These are phyloP conservation scores for Gastrolobium villosum DNA, from an alignment of 306 rosid species.

Conservation along the genomic window DNA sequence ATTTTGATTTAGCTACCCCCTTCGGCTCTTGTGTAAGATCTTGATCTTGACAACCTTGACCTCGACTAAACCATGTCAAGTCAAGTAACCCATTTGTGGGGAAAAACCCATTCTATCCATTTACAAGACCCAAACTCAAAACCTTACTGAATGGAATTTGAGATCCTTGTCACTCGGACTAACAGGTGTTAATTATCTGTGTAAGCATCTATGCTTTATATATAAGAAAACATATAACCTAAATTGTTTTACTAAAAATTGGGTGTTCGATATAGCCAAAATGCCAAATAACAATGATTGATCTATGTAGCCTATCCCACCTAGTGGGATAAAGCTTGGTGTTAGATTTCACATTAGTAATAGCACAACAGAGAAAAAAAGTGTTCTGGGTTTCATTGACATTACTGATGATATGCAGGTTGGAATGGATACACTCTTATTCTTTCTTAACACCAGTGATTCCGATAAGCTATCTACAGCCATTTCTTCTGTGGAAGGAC, in stretches of 20 bases:
- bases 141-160: no score
- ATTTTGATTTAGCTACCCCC: no score
- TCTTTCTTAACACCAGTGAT: slow-evolving; percentile 65
- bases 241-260: neutral
- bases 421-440: slow-evolving; percentile 54
- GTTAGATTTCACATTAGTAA: slow-evolving; percentile 16
- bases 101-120: no score
- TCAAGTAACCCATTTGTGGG: no score
- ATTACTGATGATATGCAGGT: slow-evolving; percentile 74
- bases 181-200: no score
- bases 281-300: neutral
- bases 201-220: no score
- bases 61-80: no score
- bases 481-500: slow-evolving; percentile 61
- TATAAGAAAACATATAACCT: no score
- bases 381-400: slow-evolving; percentile 14
- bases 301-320: slow-evolving; percentile 23
- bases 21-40: no score
- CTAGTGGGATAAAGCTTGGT: slow-evolving; percentile 30
- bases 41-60: no score
- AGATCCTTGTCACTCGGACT: no score
- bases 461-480: slow-evolving; percentile 66
- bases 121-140: no score
- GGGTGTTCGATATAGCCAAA: slow-evolving; percentile 18
- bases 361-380: slow-evolving; percentile 13